A percentile compares a stretch with the other conserved stretches of the same genome.
These are phyloP conservation scores for Umbilicus rupestris DNA, from an alignment of 164 flowering plant genomes.

Conservation along the genomic window DNA sequence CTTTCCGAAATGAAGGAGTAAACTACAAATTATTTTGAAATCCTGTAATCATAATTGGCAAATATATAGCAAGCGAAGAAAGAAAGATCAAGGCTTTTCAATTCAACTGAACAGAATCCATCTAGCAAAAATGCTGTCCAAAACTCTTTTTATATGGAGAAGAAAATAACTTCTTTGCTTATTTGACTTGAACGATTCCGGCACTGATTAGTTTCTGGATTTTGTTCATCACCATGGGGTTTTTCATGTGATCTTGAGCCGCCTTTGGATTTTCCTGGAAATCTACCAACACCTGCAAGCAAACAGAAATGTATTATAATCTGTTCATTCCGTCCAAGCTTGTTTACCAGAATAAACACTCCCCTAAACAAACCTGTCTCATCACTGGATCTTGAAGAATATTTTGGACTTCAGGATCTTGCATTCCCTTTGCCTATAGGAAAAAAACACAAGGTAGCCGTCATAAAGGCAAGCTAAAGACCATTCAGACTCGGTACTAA, in stretches of 20 bases:
- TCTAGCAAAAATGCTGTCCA: too few species aligned
- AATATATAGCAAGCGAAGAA: too few species aligned
- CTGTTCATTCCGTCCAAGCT: too few species aligned
- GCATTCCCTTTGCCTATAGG: slow-evolving; percentile 87
- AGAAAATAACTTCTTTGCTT: background rate
- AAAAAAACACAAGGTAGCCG: background rate
- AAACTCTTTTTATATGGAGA: too few species aligned
- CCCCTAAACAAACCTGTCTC: slow-evolving; percentile 68
- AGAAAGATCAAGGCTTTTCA: too few species aligned
- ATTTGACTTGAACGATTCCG: slow-evolving; percentile 84
- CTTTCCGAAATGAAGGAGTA: too few species aligned
- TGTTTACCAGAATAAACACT: too few species aligned
- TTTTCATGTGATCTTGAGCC: slow-evolving; percentile 87
- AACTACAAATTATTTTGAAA: too few species aligned
- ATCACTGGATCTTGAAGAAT: slow-evolving; percentile 88
- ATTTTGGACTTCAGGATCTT: slow-evolving; percentile 92
- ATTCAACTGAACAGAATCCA: too few species aligned
- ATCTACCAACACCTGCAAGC: slow-evolving; percentile 60
- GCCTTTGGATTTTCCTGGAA: slow-evolving; percentile 91
- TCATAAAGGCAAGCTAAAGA: background rate
- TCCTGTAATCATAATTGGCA: too few species aligned
- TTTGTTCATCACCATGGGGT: slow-evolving; percentile 87
- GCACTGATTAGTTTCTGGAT: slow-evolving; percentile 87
- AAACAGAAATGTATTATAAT: too few species aligned
- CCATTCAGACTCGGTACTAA: background rate